phyloP scores from a whole-genome alignment of 1,284 basidiomycete genomes.

The Omphalotus olearius region DNA sequence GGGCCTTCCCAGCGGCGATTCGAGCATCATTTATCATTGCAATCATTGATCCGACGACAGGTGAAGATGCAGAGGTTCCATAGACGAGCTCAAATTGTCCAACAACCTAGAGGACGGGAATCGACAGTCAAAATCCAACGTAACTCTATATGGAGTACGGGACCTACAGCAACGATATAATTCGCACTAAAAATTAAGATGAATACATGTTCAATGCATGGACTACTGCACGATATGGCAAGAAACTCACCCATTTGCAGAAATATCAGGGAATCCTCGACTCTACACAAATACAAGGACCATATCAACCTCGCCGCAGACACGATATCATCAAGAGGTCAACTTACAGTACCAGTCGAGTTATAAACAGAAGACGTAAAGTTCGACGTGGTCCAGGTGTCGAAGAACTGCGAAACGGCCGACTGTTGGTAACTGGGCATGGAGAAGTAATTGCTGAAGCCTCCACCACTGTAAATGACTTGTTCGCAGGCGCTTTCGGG shows the following conservation, averaged over 20 bases:
- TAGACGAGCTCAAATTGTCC: slow-evolving; percentile 25
- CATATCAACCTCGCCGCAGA: not conserved
- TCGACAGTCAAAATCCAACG: slow-evolving; percentile 24
- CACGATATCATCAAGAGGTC: not conserved
- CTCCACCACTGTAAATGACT: slow-evolving; percentile 27
- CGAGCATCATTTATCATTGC: slow-evolving; percentile 54
- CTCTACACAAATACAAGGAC: slow-evolving; percentile 15
- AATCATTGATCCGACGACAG: slow-evolving; percentile 46
- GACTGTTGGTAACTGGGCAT: slow-evolving; percentile 33
- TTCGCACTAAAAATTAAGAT: not conserved
- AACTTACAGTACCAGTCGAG: slow-evolving; percentile 22
- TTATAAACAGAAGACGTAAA: slow-evolving; percentile 23
- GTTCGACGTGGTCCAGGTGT: slow-evolving; percentile 20
- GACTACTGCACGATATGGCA: not conserved
- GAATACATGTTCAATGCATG: not conserved
- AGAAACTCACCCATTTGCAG: slow-evolving; percentile 28
- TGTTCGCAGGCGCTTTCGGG: slow-evolving; percentile 41
- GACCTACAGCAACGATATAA: slow-evolving; percentile 9
- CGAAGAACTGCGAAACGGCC: slow-evolving; percentile 23
- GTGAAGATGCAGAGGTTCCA: slow-evolving; percentile 53
- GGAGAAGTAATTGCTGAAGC: slow-evolving; percentile 35
- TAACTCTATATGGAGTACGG: not conserved
- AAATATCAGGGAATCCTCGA: slow-evolving; percentile 30
- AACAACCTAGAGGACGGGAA: slow-evolving; percentile 26
- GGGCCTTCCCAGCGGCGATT: slow-evolving; percentile 34